Conservation (phyloP, 306 rosid species). For the Medicago lupulina region DNA sequence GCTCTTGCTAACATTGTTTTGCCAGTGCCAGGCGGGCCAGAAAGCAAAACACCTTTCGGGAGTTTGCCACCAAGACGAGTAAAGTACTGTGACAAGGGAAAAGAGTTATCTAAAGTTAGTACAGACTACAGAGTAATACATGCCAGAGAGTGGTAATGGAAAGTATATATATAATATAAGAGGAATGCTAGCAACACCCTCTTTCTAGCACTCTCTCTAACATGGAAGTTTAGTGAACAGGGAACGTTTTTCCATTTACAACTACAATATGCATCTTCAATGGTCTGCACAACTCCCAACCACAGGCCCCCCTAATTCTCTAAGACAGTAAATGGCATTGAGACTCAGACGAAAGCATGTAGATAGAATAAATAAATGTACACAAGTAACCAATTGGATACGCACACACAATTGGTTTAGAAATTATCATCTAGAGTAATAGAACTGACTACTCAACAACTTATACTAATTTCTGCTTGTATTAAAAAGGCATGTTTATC, state of each 20-base stretch:
- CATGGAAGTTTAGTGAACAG: too few relatives aligned
- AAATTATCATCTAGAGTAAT: slow-evolving; percentile 13
- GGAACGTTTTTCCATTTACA: not conserved
- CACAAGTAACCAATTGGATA: not conserved
- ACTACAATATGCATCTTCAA: not conserved
- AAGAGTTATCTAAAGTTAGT: slow-evolving; percentile 20
- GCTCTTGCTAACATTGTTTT: slow-evolving; percentile 98
- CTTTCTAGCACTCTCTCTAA: too few relatives aligned
- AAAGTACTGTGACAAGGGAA: slow-evolving; percentile 70
- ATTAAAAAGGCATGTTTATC: not conserved
- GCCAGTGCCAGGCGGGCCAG: slow-evolving; percentile 95
- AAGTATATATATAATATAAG: too few relatives aligned
- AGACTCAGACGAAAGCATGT: too few relatives aligned
- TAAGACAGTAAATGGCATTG: too few relatives aligned
- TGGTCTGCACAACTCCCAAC: not conserved
- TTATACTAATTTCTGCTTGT: not conserved
- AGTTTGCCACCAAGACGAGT: slow-evolving; percentile 96
- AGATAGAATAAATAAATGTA: too few relatives aligned
- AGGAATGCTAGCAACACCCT: not conserved
- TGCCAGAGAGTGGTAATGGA: too few relatives aligned
- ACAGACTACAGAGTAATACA: not conserved
- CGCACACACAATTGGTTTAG: not conserved
- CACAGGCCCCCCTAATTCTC: not conserved
- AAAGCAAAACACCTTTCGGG: slow-evolving; percentile 92
- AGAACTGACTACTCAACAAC: slow-evolving; percentile 1